Conservation (phyloP, 73 alveolate species). For the Effrenium voratum region DNA sequence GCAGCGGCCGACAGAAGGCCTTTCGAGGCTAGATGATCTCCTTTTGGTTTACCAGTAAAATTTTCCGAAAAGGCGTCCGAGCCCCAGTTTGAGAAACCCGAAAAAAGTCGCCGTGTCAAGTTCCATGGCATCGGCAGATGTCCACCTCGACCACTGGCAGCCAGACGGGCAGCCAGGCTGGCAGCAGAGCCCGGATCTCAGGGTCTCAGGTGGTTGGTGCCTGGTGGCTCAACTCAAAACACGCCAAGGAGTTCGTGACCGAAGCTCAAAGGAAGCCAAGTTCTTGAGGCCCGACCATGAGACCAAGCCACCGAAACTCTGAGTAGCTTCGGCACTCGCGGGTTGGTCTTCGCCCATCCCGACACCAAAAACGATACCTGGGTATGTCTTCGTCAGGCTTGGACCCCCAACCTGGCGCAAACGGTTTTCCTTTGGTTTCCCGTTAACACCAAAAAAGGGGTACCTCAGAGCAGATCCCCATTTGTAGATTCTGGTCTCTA, state of each 20-base stretch:
- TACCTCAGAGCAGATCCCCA: too few relatives aligned
- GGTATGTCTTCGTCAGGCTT: too few relatives aligned
- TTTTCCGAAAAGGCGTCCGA: background rate
- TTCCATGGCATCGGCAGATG: background rate
- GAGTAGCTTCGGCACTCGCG: background rate
- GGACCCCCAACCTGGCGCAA: too few relatives aligned
- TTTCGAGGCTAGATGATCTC: background rate
- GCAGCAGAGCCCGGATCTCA: background rate
- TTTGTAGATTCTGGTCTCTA: too few relatives aligned
- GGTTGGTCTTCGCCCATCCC: too few relatives aligned
- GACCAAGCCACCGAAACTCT: background rate
- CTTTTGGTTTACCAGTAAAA: background rate
- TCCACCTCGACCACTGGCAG: constrained; percentile 72
- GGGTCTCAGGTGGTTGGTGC: background rate
- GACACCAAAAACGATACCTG: too few relatives aligned
- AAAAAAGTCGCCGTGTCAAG: background rate
- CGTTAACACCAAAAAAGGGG: too few relatives aligned
- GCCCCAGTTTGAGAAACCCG: background rate
- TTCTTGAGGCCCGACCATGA: background rate
- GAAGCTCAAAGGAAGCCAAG: background rate
- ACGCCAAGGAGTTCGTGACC: background rate
- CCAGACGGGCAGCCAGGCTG: background rate
- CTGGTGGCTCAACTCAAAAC: background rate
- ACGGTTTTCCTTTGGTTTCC: too few relatives aligned
- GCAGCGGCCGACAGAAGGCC: background rate